Evolutionary conservation across 2,329 filamentous ascomycete genomes (phyloP).

Genomic region (Penicillium sp.): DNA sequence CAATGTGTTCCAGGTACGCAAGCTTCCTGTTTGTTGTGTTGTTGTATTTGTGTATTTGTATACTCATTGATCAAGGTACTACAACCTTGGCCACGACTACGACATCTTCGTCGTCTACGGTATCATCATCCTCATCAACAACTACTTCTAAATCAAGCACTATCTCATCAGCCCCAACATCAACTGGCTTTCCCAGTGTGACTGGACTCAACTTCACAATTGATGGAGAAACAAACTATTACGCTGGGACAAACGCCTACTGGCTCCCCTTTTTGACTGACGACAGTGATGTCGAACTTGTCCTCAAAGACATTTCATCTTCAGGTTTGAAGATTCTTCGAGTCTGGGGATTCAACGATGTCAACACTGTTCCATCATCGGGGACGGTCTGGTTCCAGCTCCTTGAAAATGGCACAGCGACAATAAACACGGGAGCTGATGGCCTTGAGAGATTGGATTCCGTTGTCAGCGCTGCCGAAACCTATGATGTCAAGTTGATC

Average conservation of each 20-base stretch:
- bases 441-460: conserved; percentile 63
- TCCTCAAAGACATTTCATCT: conserved; percentile 28
- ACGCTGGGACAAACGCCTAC: conserved; percentile 50
- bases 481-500: conserved; percentile 59
- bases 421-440: conserved; percentile 61
- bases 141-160: conserved; percentile 12
- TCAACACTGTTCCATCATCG: conserved; percentile 34
- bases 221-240: conserved; percentile 40
- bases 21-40: background rate
- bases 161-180: background rate
- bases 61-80: background rate
- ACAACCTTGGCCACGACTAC: conserved; percentile 13
- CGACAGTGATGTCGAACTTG: conserved; percentile 46
- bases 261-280: conserved; percentile 51
- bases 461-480: conserved; percentile 58
- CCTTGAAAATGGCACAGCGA: conserved; percentile 32
- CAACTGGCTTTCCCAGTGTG: conserved; percentile 20
- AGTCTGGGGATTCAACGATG: conserved; percentile 54
- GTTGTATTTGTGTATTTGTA: background rate
- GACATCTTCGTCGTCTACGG: background rate
- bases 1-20: conserved; percentile 8
- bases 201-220: conserved; percentile 34
- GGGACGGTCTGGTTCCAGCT: conserved; percentile 46
- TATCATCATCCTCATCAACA: conserved; percentile 8
- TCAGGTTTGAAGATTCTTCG: conserved; percentile 50